Evolutionary conservation across 257 asterid species (phyloP).

Genomic region (Agastache rugosa): DNA sequence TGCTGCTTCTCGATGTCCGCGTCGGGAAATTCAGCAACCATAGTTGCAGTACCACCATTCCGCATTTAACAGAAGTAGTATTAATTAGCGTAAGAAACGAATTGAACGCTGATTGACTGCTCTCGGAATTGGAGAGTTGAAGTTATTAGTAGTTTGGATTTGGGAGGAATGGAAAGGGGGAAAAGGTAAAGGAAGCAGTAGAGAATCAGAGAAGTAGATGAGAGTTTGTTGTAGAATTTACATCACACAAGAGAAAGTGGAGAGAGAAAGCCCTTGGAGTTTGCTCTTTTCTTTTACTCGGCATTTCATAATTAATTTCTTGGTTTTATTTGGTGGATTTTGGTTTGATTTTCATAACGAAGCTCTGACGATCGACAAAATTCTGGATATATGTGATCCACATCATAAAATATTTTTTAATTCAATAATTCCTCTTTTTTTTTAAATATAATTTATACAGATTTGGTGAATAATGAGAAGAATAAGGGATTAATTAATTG

Average conservation of each 20-base stretch:
- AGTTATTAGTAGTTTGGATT: background rate
- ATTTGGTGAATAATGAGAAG: background rate
- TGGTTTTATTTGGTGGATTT: slow-evolving; percentile 25
- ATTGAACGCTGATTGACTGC: slow-evolving; percentile 14
- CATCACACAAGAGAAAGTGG: slow-evolving; percentile 20
- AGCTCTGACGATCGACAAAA: background rate
- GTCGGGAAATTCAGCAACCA: slow-evolving; percentile 36
- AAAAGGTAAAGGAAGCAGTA: slow-evolving; percentile 8
- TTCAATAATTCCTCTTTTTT: too few relatives aligned
- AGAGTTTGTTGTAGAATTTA: slow-evolving; percentile 40
- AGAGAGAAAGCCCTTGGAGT: background rate
- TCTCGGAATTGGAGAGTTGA: background rate
- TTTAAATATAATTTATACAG: background rate
- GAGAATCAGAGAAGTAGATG: slow-evolving; percentile 38
- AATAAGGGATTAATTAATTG: too few relatives aligned
- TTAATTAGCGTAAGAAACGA: slow-evolving; percentile 10
- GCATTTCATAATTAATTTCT: background rate
- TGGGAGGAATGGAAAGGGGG: background rate
- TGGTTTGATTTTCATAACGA: slow-evolving; percentile 12
- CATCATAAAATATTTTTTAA: too few relatives aligned
- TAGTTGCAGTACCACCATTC: slow-evolving; percentile 35
- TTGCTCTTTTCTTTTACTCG: background rate
- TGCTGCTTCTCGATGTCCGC: slow-evolving; percentile 42
- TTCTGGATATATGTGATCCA: background rate
- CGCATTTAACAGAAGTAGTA: slow-evolving; percentile 37